Evolutionary conservation across 2,329 filamentous ascomycete genomes (phyloP).

Genomic region (Aurifilum marmelostoma): DNA sequence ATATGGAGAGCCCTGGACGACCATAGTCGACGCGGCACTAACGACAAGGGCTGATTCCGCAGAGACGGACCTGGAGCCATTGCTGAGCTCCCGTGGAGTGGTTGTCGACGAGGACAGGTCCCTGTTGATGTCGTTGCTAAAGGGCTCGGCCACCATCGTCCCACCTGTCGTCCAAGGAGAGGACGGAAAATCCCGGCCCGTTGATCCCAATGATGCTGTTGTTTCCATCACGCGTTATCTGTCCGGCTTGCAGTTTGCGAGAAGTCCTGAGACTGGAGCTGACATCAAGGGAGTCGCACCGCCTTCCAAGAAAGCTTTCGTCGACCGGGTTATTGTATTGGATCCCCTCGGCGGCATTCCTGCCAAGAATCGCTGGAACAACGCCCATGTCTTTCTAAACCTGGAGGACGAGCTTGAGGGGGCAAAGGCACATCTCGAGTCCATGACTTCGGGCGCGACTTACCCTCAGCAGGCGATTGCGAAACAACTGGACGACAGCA

Average conservation of each 20-base stretch:
- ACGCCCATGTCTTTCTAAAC: conserved; percentile 85
- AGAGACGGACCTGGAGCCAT: conserved; percentile 26
- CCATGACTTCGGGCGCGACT: conserved; percentile 24
- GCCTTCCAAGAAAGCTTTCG: conserved; percentile 54
- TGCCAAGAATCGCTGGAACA: conserved; percentile 61
- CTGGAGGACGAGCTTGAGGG: conserved; percentile 83
- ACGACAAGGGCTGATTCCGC: conserved; percentile 42
- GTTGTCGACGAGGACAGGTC: conserved; percentile 53
- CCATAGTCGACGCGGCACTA: conserved; percentile 64
- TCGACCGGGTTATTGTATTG: conserved; percentile 87
- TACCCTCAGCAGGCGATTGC: background rate
- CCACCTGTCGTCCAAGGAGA: conserved; percentile 40
- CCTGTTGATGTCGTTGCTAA: conserved; percentile 66
- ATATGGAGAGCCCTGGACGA: conserved; percentile 68
- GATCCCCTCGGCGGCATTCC: conserved; percentile 88
- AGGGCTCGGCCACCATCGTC: conserved; percentile 73
- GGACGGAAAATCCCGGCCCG: conserved; percentile 40
- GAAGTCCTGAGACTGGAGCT: conserved; percentile 43
- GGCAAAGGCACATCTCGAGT: conserved; percentile 65
- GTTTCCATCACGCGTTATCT: conserved; percentile 78
- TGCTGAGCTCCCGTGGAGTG: conserved; percentile 39
- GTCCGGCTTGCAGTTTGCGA: conserved; percentile 61
- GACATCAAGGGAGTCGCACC: conserved; percentile 32
- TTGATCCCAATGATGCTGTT: conserved; percentile 64
- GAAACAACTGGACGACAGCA: conserved; percentile 35